phyloP scores from a whole-genome alignment of 2,329 filamentous ascomycete species.

The Falciphora oryzae region DNA sequence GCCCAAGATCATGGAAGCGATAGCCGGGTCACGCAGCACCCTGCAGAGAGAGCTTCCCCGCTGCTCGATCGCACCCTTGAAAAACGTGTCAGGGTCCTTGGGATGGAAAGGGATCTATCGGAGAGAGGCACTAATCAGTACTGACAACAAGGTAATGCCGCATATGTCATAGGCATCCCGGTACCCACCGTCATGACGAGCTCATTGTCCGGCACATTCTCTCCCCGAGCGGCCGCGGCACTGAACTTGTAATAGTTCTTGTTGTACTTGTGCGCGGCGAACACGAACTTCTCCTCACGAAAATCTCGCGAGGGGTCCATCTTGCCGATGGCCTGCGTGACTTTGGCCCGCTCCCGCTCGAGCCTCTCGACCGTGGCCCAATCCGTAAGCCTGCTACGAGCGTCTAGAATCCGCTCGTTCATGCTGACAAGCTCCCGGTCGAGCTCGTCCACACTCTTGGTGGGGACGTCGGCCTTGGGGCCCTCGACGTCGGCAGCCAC shows the following conservation, averaged over 20 bases:
- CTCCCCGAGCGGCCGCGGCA: too few species aligned
- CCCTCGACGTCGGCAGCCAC: too few species aligned
- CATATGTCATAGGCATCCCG: not conserved
- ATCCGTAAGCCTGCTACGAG: not conserved
- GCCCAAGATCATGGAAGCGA: not conserved
- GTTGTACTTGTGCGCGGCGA: not conserved
- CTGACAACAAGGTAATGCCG: not conserved
- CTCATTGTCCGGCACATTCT: not conserved
- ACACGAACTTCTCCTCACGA: conserved; percentile 8
- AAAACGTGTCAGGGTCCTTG: not conserved
- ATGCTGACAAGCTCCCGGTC: too few species aligned
- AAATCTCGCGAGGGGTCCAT: not conserved
- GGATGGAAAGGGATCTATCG: conserved; percentile 1
- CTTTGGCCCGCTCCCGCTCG: not conserved
- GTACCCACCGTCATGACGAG: not conserved
- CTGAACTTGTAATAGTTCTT: not conserved
- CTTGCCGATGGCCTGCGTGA: not conserved
- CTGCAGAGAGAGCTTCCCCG: not conserved
- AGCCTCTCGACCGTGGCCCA: not conserved
- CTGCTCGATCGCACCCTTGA: not conserved
- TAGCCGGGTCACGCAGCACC: not conserved
- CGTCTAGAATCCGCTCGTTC: not conserved
- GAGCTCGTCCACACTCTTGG: not conserved
- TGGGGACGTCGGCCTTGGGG: not conserved
- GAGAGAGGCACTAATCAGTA: conserved; percentile 13